Percentiles rank a stretch among this genome's conserved stretches.
These are phyloP conservation scores for Cyberlindnera nakhonratchasimensis DNA, from an alignment of 805 yeast genomes.

Conservation along the genomic window DNA sequence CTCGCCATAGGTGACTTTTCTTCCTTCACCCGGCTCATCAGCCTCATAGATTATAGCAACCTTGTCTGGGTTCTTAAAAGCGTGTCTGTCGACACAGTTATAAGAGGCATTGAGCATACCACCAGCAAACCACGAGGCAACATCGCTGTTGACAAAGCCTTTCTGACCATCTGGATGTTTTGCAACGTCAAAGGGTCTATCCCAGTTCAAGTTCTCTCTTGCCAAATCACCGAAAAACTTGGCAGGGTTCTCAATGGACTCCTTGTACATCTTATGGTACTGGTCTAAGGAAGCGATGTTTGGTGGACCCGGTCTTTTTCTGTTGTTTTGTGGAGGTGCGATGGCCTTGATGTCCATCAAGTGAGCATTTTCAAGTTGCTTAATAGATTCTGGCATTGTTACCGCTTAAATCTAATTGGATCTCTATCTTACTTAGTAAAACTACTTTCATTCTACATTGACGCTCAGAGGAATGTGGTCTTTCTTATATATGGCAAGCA, in stretches of 20 bases:
- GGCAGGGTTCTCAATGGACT: slow-evolving; percentile 80
- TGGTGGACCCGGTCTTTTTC: slow-evolving; percentile 26
- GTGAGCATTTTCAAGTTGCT: slow-evolving; percentile 30
- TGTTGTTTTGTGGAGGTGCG: slow-evolving; percentile 24
- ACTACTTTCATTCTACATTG: too few relatives aligned
- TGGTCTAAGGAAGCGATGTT: slow-evolving; percentile 46
- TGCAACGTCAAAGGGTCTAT: slow-evolving; percentile 72
- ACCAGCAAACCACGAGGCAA: slow-evolving; percentile 81
- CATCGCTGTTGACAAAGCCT: slow-evolving; percentile 46
- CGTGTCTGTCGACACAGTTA: slow-evolving; percentile 96
- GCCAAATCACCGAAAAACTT: slow-evolving; percentile 80
- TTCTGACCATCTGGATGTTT: slow-evolving; percentile 37
- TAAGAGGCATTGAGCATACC: slow-evolving; percentile 92
- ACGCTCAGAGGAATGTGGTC: too few relatives aligned
- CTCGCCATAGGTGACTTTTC: slow-evolving; percentile 83
- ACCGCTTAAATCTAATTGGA: too few relatives aligned
- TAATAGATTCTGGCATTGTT: slow-evolving; percentile 23
- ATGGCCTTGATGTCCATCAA: slow-evolving; percentile 29
- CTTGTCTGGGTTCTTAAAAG: slow-evolving; percentile 80
- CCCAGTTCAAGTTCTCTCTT: slow-evolving; percentile 72
- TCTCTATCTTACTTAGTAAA: too few relatives aligned
- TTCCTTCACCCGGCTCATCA: slow-evolving; percentile 77
- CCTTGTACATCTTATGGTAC: slow-evolving; percentile 65
- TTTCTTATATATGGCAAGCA: background rate
- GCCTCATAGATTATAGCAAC: slow-evolving; percentile 89